These are phyloP conservation scores for Leccinum rimulosum DNA, from an alignment of 768 basidiomycete species.

Conservation along the genomic window DNA sequence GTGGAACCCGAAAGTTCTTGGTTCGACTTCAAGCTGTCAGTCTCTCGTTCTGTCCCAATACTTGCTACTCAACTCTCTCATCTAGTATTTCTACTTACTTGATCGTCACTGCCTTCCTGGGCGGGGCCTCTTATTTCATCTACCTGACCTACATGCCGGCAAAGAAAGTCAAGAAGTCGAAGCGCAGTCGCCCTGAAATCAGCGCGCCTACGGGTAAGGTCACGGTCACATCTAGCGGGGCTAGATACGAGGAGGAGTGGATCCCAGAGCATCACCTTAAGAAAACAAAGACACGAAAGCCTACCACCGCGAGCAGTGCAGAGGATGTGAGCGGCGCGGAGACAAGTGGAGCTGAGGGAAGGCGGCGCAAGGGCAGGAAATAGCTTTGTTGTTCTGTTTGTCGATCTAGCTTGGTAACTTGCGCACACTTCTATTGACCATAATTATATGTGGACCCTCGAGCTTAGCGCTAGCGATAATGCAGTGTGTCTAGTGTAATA, in stretches of 20 bases:
- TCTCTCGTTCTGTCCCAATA: slow-evolving; percentile 4
- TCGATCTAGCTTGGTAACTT: slow-evolving; percentile 1
- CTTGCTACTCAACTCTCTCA: slow-evolving; percentile 2
- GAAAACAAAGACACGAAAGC: slow-evolving; percentile 54
- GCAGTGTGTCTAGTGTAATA: background rate
- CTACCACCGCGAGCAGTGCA: slow-evolving; percentile 51
- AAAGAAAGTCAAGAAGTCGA: slow-evolving; percentile 50
- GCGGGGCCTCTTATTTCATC: slow-evolving; percentile 60
- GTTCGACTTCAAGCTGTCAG: slow-evolving; percentile 80
- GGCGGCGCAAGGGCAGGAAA: slow-evolving; percentile 49
- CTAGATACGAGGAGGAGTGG: slow-evolving; percentile 86
- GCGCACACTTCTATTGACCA: background rate
- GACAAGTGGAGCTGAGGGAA: slow-evolving; percentile 56
- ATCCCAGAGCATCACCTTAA: slow-evolving; percentile 87
- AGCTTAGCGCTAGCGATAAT: background rate
- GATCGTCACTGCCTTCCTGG: slow-evolving; percentile 61
- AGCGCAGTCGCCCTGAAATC: slow-evolving; percentile 42
- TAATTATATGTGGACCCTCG: slow-evolving; percentile 10
- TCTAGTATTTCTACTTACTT: slow-evolving; percentile 65
- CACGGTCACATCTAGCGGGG: slow-evolving; percentile 58
- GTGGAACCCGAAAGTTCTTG: slow-evolving; percentile 78
- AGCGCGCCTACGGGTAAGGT: slow-evolving; percentile 56
- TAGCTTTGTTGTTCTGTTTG: slow-evolving; percentile 13
- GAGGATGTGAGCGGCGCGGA: slow-evolving; percentile 69
- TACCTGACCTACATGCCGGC: slow-evolving; percentile 66